Conservation (phyloP, 148 eudicot genomes). For the Pouteria glomerata region DNA sequence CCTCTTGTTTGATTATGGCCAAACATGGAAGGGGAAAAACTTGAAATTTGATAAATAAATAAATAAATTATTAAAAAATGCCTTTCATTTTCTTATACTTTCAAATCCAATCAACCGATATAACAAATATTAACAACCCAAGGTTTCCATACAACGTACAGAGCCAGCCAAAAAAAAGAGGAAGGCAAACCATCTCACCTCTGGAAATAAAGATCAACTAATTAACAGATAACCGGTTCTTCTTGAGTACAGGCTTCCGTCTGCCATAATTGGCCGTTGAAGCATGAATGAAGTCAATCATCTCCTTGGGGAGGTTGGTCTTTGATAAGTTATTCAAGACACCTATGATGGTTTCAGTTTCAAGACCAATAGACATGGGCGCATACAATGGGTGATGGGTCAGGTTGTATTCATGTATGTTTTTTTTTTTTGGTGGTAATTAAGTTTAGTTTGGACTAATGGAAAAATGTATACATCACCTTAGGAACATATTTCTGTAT, state of each 20-base stretch:
- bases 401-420: slow-evolving; percentile 86
- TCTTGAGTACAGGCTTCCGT: slow-evolving; percentile 96
- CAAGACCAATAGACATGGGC: slow-evolving; percentile 95
- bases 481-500: too few relatives aligned
- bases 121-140: slow-evolving; percentile 1
- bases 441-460: too few relatives aligned
- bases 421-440: too few relatives aligned
- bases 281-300: slow-evolving; percentile 86
- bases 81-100: too few relatives aligned
- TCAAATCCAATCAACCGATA: too few relatives aligned
- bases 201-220: slow-evolving; percentile 92
- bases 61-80: too few relatives aligned
- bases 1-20: too few relatives aligned
- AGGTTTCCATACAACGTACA: not conserved
- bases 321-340: slow-evolving; percentile 85
- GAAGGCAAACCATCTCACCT: slow-evolving; percentile 45
- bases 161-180: not conserved
- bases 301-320: slow-evolving; percentile 90
- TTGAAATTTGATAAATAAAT: too few relatives aligned
- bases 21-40: too few relatives aligned
- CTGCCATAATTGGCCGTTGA: slow-evolving; percentile 96
- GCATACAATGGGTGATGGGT: slow-evolving; percentile 95
- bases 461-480: too few relatives aligned
- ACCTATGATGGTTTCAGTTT: slow-evolving; percentile 75
- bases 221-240: slow-evolving; percentile 86